Percentiles rank a stretch among this genome's conserved stretches.
These are phyloP conservation scores for Sugiyamaella castrensis DNA, from an alignment of 1,139 yeast genomes.

Conservation along the genomic window DNA sequence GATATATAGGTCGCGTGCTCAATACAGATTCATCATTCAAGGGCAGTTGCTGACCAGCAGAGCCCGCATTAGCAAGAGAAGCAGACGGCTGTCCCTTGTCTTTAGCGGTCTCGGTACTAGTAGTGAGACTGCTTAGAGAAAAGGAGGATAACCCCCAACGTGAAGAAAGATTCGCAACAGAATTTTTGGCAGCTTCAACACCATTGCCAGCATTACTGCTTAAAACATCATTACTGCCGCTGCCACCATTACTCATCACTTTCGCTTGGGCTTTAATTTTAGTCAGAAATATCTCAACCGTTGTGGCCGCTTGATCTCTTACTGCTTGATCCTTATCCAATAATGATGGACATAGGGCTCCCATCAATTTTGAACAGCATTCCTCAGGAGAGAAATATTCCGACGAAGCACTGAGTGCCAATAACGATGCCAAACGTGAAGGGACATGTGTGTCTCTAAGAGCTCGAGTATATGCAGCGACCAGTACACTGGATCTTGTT, in stretches of 20 bases:
- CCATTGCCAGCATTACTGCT: too few relatives aligned
- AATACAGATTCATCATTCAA: too few relatives aligned
- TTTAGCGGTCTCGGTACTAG: too few relatives aligned
- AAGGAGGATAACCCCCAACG: too few relatives aligned
- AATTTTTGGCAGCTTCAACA: too few relatives aligned
- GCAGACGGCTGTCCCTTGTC: too few relatives aligned
- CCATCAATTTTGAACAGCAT: conserved; percentile 77
- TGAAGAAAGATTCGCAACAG: too few relatives aligned
- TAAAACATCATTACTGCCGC: too few relatives aligned
- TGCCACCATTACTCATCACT: conserved; percentile 33
- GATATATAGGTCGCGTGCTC: background rate
- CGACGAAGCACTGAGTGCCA: conserved; percentile 65
- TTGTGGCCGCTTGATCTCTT: conserved; percentile 63
- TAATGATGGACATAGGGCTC: conserved; percentile 79
- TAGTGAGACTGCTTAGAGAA: too few relatives aligned
- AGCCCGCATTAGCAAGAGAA: too few relatives aligned
- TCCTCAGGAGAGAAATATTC: conserved; percentile 71
- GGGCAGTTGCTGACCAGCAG: too few relatives aligned
- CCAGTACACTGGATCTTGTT: conserved; percentile 53
- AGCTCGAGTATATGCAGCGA: conserved; percentile 84
- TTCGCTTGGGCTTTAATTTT: conserved; percentile 64
- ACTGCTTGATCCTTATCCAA: conserved; percentile 72
- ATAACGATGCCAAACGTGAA: conserved; percentile 72
- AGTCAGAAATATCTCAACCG: conserved; percentile 62
- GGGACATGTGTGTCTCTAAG: conserved; percentile 77